Conservation (phyloP, 1,284 basidiomycete genomes). For the Clitocybe nebularis region DNA sequence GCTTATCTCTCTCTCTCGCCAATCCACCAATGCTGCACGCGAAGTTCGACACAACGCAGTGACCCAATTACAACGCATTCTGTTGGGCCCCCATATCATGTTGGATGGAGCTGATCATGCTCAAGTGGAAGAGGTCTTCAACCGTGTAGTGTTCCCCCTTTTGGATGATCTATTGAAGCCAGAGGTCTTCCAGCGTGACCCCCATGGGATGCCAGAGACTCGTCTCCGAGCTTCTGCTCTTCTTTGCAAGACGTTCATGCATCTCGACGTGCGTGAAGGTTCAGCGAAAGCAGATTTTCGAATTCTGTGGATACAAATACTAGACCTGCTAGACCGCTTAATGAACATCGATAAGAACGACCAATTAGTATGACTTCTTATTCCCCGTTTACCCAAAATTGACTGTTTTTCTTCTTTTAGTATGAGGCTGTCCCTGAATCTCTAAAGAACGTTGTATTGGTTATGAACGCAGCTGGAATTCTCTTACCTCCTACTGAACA, state of each 20-base stretch:
- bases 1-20: slow-evolving; percentile 74
- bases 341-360: slow-evolving; percentile 85
- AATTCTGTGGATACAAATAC: slow-evolving; percentile 85
- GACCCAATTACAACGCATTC: slow-evolving; percentile 80
- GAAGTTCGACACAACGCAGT: slow-evolving; percentile 87
- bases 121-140: slow-evolving; percentile 83
- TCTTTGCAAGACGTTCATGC: slow-evolving; percentile 94
- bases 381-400: not conserved
- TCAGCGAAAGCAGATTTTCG: slow-evolving; percentile 67
- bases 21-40: slow-evolving; percentile 82
- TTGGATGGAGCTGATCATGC: slow-evolving; percentile 51
- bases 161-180: slow-evolving; percentile 90
- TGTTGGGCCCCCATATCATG: slow-evolving; percentile 77
- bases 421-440: slow-evolving; percentile 95
- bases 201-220: slow-evolving; percentile 87
- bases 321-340: slow-evolving; percentile 87
- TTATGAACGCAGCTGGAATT: slow-evolving; percentile 88
- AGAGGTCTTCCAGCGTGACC: slow-evolving; percentile 76
- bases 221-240: slow-evolving; percentile 83
- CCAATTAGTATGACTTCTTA: slow-evolving; percentile 68
- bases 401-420: slow-evolving; percentile 36
- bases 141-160: slow-evolving; percentile 87
- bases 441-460: slow-evolving; percentile 93
- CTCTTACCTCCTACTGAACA: slow-evolving; percentile 63
- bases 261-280: slow-evolving; percentile 78